phyloP scores from a whole-genome alignment of 2,329 filamentous ascomycete species.

The Colletotrichum lupini region DNA sequence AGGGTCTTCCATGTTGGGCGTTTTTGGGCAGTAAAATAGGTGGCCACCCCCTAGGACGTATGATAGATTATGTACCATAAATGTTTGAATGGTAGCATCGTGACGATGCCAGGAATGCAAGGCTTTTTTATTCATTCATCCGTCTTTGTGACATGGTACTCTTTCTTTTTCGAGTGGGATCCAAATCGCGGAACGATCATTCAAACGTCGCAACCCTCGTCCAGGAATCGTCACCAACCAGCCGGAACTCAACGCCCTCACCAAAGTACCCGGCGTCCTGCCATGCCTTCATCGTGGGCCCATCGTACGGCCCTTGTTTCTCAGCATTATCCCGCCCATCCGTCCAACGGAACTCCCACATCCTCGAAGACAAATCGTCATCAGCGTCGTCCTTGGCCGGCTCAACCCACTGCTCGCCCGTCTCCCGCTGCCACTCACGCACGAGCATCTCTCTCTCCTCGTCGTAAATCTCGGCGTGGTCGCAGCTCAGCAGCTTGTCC shows the following conservation, averaged over 20 bases:
- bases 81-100: slow-evolving; percentile 27
- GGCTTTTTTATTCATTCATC: slow-evolving; percentile 17
- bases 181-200: not conserved
- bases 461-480: slow-evolving; percentile 92
- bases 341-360: slow-evolving; percentile 95
- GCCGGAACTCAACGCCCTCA: slow-evolving; percentile 84
- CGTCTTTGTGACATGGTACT: not conserved
- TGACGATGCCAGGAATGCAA: slow-evolving; percentile 30
- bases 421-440: slow-evolving; percentile 85
- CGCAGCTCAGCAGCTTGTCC: slow-evolving; percentile 84
- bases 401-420: slow-evolving; percentile 84
- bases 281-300: slow-evolving; percentile 89
- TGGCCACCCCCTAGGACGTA: slow-evolving; percentile 27
- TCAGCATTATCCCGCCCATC: slow-evolving; percentile 84
- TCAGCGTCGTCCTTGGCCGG: slow-evolving; percentile 48
- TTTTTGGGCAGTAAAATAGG: slow-evolving; percentile 33
- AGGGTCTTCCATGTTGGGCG: slow-evolving; percentile 30
- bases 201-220: slow-evolving; percentile 60
- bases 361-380: slow-evolving; percentile 44
- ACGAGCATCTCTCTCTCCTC: slow-evolving; percentile 85
- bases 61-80: slow-evolving; percentile 37
- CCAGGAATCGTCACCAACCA: slow-evolving; percentile 68
- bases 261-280: slow-evolving; percentile 92
- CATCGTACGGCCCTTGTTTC: slow-evolving; percentile 89
- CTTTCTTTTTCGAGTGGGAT: not conserved